Base-by-base conservation (phyloP, 805 yeast species). In the Ogataea saltuana region DNA sequence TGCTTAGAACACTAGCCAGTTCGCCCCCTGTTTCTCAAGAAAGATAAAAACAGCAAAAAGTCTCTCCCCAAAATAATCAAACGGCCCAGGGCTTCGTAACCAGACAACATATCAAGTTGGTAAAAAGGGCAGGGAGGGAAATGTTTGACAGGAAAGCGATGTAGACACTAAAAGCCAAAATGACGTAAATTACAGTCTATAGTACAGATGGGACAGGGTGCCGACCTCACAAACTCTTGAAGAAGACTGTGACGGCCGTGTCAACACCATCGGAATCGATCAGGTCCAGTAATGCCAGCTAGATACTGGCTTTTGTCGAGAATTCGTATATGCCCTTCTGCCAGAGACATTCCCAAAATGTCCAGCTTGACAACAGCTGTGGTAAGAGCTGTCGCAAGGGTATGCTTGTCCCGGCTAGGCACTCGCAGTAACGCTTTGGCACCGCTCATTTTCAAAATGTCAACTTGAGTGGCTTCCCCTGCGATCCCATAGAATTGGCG, bases 381-480 rank as follows among this genome's bases (percentile, higher is more conserved):
- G 1, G 57, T 44, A 4, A 63, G 15, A 6, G 55, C 52, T 18
- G 53, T 46, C 11, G 46, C 11, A 15, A 63, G 46, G 6, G 39
- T 28, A 1, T 39, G 38, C 35, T 43, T 50, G 11, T 63, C 67
- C 1, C 20, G 21, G 6, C 49, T 39, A 12, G 61, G 54, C 1
- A 59, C 51, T 19, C 68, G 39, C 8, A 62, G 36, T 17, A 59
- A 44, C 10, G 45, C 53, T 16, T 29, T 44, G 5, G 31, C 11
- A 1, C 39, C 44, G 3, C 39, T 35, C 2, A 32, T 19, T 19
- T 50, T 38, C 36, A 62, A 32, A 15, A 60, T 34, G 46, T 61
- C 67, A 27, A 53, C 56, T n/a, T 56, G 53, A 1, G 51, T 49
- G 1, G 64, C 42, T 21, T 53, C 58, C 1, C 67, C 68, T 8